These are phyloP conservation scores for Ganoderma meredithae DNA, from an alignment of 1,284 basidiomycete genomes.

Conservation along the genomic window DNA sequence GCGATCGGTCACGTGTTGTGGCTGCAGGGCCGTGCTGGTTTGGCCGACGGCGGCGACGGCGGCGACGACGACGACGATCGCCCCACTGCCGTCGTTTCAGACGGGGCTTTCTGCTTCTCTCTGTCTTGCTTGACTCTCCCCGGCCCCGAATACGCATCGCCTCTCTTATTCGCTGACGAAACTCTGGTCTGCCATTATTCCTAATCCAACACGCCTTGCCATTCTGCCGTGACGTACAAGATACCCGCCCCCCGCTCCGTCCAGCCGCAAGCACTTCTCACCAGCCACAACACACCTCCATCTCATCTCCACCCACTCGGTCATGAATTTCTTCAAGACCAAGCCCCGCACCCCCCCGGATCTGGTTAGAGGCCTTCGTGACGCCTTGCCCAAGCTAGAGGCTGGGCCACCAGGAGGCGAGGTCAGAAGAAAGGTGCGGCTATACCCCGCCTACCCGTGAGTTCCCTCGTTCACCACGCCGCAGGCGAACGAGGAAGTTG, in stretches of 20 bases:
- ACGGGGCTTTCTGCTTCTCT: conserved; percentile 11
- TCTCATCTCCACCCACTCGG: background rate
- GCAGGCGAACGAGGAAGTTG: conserved; percentile 87
- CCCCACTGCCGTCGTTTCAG: conserved; percentile 14
- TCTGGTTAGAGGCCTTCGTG: conserved; percentile 80
- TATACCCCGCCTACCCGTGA: conserved; percentile 11
- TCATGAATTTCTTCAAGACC: conserved; percentile 96
- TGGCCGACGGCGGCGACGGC: conserved; percentile 26
- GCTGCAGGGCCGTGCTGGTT: conserved; percentile 14
- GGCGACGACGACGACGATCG: conserved; percentile 12
- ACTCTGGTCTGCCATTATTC: conserved; percentile 29
- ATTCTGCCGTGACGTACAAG: conserved; percentile 34
- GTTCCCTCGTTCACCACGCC: conserved; percentile 9
- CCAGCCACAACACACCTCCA: conserved; percentile 9
- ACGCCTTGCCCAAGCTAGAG: conserved; percentile 82
- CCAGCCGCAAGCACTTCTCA: conserved; percentile 14
- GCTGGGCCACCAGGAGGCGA: conserved; percentile 77
- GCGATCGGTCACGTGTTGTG: conserved; percentile 22
- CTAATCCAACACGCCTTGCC: conserved; percentile 32
- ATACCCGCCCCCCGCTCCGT: conserved; percentile 24
- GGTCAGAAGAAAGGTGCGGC: conserved; percentile 74
- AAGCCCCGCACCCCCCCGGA: conserved; percentile 88
- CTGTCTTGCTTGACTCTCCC: background rate
- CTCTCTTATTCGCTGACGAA: conserved; percentile 23
- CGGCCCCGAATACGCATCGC: conserved; percentile 16